These are phyloP conservation scores for Macaranga tanarius DNA, from an alignment of 441 rosid species.

Conservation along the genomic window DNA sequence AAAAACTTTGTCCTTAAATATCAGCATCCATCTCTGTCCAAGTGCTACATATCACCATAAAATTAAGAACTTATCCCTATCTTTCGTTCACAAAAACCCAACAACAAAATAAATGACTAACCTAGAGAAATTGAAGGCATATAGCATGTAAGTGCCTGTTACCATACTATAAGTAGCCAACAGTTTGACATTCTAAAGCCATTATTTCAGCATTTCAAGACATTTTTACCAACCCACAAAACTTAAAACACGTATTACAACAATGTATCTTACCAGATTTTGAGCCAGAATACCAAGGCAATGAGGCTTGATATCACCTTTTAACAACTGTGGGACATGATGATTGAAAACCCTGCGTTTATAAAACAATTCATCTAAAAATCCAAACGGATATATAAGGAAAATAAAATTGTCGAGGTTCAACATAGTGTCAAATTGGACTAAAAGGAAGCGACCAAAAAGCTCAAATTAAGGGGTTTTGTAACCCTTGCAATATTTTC, in stretches of 20 bases:
- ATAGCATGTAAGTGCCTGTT: not conserved
- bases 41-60: not conserved
- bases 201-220: not conserved
- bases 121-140: not conserved
- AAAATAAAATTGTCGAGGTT: not conserved
- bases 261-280: constrained; percentile 56
- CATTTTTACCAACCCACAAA: not conserved
- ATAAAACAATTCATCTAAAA: constrained; percentile 15
- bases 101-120: not conserved
- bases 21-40: not conserved
- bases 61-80: not conserved
- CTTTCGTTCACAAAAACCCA: not conserved
- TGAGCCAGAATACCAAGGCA: constrained; percentile 55
- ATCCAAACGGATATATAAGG: not conserved
- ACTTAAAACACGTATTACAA: not conserved
- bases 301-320: constrained; percentile 46
- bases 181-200: not conserved
- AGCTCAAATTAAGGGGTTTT: no score
- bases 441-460: not conserved
- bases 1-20: not conserved
- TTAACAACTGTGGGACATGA: constrained; percentile 59
- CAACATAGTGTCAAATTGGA: no score
- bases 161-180: not conserved
- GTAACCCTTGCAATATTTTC: no score
- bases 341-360: constrained; percentile 78